Evolutionary conservation across 306 rosid genomes (phyloP).

Genomic region (Rosa lucieae): DNA sequence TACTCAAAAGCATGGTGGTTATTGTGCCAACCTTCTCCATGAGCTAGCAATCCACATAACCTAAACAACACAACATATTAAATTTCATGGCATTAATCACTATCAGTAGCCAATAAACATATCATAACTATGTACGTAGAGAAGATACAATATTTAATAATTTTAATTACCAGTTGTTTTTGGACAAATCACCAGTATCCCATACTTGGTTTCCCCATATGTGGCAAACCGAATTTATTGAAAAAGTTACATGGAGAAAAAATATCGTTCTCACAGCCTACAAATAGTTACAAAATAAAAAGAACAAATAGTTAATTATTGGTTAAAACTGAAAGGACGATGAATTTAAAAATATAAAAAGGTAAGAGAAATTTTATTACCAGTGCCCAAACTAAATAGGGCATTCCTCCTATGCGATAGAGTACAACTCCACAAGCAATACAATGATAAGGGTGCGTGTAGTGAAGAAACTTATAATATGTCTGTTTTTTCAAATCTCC

Average conservation of each 20-base stretch:
- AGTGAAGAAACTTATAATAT: conserved; percentile 58
- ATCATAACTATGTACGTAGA: not conserved
- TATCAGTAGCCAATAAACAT: not conserved
- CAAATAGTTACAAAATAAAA: not conserved
- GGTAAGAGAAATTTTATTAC: conserved; percentile 33
- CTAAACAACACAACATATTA: not conserved
- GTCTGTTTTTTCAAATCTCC: conserved; percentile 68
- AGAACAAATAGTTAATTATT: no score
- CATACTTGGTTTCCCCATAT: conserved; percentile 75
- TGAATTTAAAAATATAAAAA: not conserved
- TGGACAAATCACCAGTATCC: conserved; percentile 78
- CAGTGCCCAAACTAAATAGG: conserved; percentile 90
- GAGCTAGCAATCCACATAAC: no score
- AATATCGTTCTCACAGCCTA: conserved; percentile 55
- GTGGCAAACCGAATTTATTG: conserved; percentile 86
- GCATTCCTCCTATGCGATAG: conserved; percentile 68
- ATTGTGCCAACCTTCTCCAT: no score
- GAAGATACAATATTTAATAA: not conserved
- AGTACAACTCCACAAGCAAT: conserved; percentile 67
- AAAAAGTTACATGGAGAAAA: conserved; percentile 79
- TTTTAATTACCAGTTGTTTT: conserved; percentile 61
- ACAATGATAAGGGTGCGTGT: conserved; percentile 63
- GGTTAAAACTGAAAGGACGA: not conserved
- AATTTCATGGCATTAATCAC: not conserved
- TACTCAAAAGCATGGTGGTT: no score